Conservation (phyloP, 257 asterid genomes). For the Primulina huaijiensis region DNA sequence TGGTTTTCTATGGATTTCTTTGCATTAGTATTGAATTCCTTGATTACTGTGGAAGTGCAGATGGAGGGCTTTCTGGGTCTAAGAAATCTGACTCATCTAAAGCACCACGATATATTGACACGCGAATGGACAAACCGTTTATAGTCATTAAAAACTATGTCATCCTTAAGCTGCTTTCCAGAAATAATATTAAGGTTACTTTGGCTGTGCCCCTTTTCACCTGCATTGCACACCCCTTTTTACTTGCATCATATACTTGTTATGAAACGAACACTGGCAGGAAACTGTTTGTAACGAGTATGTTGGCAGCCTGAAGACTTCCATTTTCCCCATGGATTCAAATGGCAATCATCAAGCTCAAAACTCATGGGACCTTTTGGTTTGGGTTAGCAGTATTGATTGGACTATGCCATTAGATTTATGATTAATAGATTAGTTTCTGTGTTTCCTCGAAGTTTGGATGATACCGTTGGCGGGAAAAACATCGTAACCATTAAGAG, state of each 20-base stretch:
- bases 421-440: conserved; percentile 21
- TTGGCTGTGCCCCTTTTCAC: not conserved
- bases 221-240: not conserved
- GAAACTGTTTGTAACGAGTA: conserved; percentile 34
- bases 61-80: conserved; percentile 42
- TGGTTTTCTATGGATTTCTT: not conserved
- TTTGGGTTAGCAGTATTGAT: conserved; percentile 13
- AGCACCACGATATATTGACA: conserved; percentile 46
- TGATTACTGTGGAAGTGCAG: conserved; percentile 41
- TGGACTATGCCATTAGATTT: conserved; percentile 7
- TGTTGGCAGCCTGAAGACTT: conserved; percentile 30
- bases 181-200: conserved; percentile 60
- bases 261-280: conserved; percentile 42
- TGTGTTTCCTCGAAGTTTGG: conserved; percentile 38
- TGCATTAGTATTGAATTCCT: conserved; percentile 15
- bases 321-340: conserved; percentile 33
- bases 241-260: not conserved
- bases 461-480: conserved; percentile 28
- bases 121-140: conserved; percentile 61
- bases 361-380: conserved; percentile 41
- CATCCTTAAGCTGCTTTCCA: conserved; percentile 43
- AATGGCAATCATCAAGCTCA: conserved; percentile 36
- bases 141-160: conserved; percentile 60
- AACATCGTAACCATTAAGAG: too few species aligned
- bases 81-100: conserved; percentile 49